Conservation (phyloP, 345 rosid genomes). For the Cardamine chenopodiifolia region DNA sequence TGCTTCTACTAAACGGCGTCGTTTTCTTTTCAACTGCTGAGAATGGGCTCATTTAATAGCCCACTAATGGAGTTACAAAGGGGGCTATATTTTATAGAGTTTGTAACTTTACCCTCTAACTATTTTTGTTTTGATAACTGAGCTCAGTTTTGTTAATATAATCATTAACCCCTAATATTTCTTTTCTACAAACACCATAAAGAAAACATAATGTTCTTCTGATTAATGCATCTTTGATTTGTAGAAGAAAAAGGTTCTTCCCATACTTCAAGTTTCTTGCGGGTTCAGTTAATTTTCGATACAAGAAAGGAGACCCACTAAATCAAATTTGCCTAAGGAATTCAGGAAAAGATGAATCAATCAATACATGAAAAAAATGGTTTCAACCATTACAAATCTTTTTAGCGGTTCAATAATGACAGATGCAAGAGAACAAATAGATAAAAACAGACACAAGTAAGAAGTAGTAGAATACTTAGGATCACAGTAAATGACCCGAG, state of each 20-base stretch:
- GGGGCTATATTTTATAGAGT: neutral
- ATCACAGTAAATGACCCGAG: constrained; percentile 32
- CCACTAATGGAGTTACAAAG: neutral
- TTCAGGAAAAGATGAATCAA: constrained; percentile 17
- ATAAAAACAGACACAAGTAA: constrained; percentile 32
- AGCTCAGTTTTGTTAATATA: neutral
- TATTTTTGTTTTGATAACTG: neutral
- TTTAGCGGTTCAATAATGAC: constrained; percentile 45
- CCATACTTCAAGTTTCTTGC: too few species aligned
- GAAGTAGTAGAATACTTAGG: neutral
- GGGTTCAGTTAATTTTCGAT: neutral
- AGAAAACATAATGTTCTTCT: too few species aligned
- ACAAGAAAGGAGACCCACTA: too few species aligned
- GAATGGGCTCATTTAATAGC: constrained; percentile 14
- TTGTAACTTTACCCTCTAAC: neutral
- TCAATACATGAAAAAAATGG: constrained; percentile 25
- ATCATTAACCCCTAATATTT: neutral
- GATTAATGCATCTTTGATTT: too few species aligned
- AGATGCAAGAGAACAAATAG: constrained; percentile 42
- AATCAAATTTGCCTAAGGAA: neutral
- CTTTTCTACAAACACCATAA: neutral
- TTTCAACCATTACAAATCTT: constrained; percentile 63
- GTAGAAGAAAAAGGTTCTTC: too few species aligned
- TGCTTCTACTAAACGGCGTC: neutral
- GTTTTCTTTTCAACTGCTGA: neutral